A percentile compares a stretch with the other conserved stretches of the same genome.
Conservation (phyloP, 116 monocot species). For the Zostera marina region DNA sequence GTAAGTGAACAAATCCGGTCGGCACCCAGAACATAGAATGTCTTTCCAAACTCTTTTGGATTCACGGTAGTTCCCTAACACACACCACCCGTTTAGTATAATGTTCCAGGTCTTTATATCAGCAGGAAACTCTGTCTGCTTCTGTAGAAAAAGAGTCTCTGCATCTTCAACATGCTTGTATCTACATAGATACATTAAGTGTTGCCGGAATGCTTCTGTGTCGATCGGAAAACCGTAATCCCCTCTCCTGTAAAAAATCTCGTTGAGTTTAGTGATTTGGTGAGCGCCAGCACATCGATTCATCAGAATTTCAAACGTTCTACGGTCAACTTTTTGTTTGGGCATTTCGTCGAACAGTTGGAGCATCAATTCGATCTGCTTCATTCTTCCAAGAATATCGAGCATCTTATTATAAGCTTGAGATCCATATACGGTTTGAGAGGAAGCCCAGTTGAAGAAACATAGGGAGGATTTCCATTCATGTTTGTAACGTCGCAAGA, state of each 20-base stretch:
- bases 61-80: constrained; percentile 50
- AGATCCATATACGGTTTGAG: constrained; percentile 27
- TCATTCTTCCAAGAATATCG: constrained; percentile 72
- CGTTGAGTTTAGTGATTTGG: constrained; percentile 42
- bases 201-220: constrained; percentile 36
- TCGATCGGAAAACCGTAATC: constrained; percentile 50
- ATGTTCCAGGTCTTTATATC: constrained; percentile 72
- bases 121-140: constrained; percentile 49
- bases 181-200: constrained; percentile 55
- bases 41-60: constrained; percentile 80
- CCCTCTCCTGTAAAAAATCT: constrained; percentile 59
- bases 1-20: constrained; percentile 66
- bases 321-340: constrained; percentile 7
- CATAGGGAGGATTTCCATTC: constrained; percentile 41
- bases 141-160: constrained; percentile 55
- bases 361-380: constrained; percentile 37
- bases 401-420: constrained; percentile 61
- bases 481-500: constrained; percentile 40
- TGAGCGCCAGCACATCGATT: constrained; percentile 52
- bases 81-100: constrained; percentile 87
- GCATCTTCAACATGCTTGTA: constrained; percentile 90
- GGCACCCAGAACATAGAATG: constrained; percentile 49
- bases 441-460: constrained; percentile 57
- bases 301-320: constrained; percentile 44
- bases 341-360: constrained; percentile 56